Evolutionary conservation across 1,284 basidiomycete genomes (phyloP), one percentile per base, ranked within the genome.

Genomic region (Malassezia brasiliensis): DNA sequence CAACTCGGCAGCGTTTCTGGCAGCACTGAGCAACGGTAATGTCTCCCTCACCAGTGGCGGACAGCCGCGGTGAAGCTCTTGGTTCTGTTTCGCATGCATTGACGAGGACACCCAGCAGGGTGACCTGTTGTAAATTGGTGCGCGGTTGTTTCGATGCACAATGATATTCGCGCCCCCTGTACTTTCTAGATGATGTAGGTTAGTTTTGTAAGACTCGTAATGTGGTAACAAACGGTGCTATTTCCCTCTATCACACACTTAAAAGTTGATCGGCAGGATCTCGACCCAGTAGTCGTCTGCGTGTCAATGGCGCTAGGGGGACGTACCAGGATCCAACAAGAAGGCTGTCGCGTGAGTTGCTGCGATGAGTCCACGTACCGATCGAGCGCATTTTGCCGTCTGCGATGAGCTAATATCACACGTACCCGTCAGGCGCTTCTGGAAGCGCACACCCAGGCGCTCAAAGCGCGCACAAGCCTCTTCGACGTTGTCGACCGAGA

Each of bases 401-500:
- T 53, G 45, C 2, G 40, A 34, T 53, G 17, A 47, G 44, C 14
- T 19, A 47, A 11, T 8, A 20, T 9, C 7, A 28, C 15, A 53
- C 52, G 30, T 48, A 53, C 52, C 52, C 5, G 81, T 83, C 38
- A 84, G 84, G 57, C 81, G 82, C 79, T 94, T 96, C 81, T 91
- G 87, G 79, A 93, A 96, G 50, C 79, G 77, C 38, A 93, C 90
- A 6, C 85, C 85, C 17, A 89, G 80, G 58, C 81, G 77, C 65
- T 90, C 88, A 61, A 98, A 88, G 37, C 88, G 82, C 45, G 80
- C 84, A 65, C 89, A 93, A 2, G 90, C 87, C 59, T 80, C 82
- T 60, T 90, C 80, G 63, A 96, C 80, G 72, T 96, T 80, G 64
- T 87, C 85, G 45, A 90, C 87, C 1, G 83, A 81, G 72, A 90